Percentiles rank a stretch among this genome's conserved stretches.
Conservation (phyloP, 257 asterid genomes). For the Hygrophila difformis region DNA sequence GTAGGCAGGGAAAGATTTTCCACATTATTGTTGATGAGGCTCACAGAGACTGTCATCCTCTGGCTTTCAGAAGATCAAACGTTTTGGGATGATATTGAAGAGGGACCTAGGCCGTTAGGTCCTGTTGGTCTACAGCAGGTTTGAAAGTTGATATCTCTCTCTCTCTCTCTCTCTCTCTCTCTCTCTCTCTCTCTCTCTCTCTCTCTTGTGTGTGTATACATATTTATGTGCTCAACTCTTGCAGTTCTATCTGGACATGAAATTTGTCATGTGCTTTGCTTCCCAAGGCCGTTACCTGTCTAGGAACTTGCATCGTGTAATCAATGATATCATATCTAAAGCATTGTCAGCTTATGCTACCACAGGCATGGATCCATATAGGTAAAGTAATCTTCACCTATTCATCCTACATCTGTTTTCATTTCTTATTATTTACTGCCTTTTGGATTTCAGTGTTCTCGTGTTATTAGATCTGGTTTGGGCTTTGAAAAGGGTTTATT, state of each 20-base stretch:
- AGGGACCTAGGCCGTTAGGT: constrained; percentile 86
- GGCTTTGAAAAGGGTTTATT: no score
- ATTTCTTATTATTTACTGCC: background rate
- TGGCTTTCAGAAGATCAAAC: constrained; percentile 96
- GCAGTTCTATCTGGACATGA: constrained; percentile 98
- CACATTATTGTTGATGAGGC: constrained; percentile 84
- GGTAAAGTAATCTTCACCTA: constrained; percentile 34
- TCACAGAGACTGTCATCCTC: constrained; percentile 86
- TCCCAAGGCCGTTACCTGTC: constrained; percentile 96
- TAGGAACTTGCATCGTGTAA: constrained; percentile 77
- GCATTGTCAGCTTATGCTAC: constrained; percentile 74
- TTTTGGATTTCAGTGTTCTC: no score
- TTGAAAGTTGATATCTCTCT: constrained; percentile 17
- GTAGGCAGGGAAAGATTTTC: constrained; percentile 97
- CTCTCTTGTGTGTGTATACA: constrained; percentile 4
- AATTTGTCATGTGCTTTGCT: constrained; percentile 87
- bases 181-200: constrained; percentile 6
- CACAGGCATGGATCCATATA: constrained; percentile 86
- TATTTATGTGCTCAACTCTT: constrained; percentile 19
- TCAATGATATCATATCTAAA: constrained; percentile 76
- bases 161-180: constrained; percentile 9
- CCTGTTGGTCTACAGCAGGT: constrained; percentile 95
- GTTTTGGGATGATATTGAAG: constrained; percentile 95
- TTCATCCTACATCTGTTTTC: constrained; percentile 8
- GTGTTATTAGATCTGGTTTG: no score